Conservation (phyloP, 2,329 filamentous ascomycete species). For the Talaromyces pinophilus region DNA sequence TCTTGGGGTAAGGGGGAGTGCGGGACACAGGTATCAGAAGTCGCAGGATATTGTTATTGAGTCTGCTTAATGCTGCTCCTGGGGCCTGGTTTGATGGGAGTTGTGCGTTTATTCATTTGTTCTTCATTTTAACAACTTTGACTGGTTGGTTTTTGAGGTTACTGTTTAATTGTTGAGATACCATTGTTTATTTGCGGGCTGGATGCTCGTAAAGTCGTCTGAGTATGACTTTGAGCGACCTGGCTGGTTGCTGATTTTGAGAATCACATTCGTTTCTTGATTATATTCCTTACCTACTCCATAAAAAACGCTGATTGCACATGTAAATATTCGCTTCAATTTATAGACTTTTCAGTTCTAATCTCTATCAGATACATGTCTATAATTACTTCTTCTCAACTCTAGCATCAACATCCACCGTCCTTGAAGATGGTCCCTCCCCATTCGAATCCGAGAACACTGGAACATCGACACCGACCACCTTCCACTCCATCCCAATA, state of each 20-base stretch:
- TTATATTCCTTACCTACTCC: neutral
- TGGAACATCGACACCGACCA: conserved; percentile 55
- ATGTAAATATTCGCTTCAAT: too few relatives aligned
- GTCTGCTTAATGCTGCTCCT: conserved; percentile 19
- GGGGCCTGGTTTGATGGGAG: neutral
- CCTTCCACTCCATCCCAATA: conserved; percentile 68
- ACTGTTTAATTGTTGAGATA: conserved; percentile 18
- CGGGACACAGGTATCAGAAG: conserved; percentile 34
- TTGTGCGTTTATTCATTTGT: neutral
- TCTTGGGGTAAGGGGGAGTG: conserved; percentile 4
- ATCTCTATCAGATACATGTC: too few relatives aligned
- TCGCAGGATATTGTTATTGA: conserved; percentile 40
- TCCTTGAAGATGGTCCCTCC: conserved; percentile 18
- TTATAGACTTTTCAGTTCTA: too few relatives aligned
- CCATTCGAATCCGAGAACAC: conserved; percentile 21
- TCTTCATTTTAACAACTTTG: too few relatives aligned
- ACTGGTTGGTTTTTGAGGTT: neutral
- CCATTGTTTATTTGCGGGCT: neutral
- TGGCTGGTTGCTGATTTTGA: neutral
- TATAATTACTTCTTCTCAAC: conserved; percentile 17
- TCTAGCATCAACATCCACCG: conserved; percentile 11
- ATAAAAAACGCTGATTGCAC: too few relatives aligned
- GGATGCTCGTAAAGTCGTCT: neutral
- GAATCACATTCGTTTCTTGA: neutral
- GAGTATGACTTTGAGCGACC: neutral